These are phyloP conservation scores for Calonectria montana DNA, from an alignment of 2,329 filamentous ascomycete genomes.

Conservation along the genomic window DNA sequence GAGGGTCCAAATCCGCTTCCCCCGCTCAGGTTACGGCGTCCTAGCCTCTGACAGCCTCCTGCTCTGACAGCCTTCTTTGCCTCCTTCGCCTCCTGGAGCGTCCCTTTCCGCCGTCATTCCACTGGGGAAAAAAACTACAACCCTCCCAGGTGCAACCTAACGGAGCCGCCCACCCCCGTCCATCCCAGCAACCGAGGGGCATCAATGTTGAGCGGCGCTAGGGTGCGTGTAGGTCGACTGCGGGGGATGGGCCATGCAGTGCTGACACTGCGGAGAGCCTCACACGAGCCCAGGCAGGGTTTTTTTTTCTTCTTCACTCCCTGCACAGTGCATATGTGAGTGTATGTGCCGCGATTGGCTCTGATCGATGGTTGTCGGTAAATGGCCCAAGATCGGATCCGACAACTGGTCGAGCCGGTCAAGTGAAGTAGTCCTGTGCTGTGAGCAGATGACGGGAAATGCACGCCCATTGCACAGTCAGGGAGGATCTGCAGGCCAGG, in stretches of 20 bases:
- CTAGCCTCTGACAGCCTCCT: slow-evolving; percentile 1
- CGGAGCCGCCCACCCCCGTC: background rate
- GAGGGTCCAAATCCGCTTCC: slow-evolving; percentile 8
- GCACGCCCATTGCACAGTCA: background rate
- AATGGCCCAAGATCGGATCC: background rate
- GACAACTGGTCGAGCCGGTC: background rate
- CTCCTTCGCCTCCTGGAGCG: background rate
- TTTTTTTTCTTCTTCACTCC: background rate
- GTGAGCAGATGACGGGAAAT: background rate
- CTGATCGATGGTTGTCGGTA: background rate
- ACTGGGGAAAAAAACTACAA: background rate
- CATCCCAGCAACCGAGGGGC: background rate
- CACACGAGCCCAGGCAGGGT: background rate
- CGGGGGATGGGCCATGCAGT: background rate
- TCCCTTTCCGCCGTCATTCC: background rate
- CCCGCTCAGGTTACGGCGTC: slow-evolving; percentile 1
- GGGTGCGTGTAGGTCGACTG: slow-evolving; percentile 1
- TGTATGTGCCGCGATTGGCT: background rate
- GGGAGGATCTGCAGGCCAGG: background rate
- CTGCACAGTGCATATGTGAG: background rate
- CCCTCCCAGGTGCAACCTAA: slow-evolving; percentile 1
- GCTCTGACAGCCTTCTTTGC: background rate
- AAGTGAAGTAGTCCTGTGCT: background rate
- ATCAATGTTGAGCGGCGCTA: background rate
- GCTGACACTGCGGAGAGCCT: slow-evolving; percentile 1